Evolutionary conservation across 257 asterid genomes (phyloP).

Genomic region (Nicotiana benthamiana): DNA sequence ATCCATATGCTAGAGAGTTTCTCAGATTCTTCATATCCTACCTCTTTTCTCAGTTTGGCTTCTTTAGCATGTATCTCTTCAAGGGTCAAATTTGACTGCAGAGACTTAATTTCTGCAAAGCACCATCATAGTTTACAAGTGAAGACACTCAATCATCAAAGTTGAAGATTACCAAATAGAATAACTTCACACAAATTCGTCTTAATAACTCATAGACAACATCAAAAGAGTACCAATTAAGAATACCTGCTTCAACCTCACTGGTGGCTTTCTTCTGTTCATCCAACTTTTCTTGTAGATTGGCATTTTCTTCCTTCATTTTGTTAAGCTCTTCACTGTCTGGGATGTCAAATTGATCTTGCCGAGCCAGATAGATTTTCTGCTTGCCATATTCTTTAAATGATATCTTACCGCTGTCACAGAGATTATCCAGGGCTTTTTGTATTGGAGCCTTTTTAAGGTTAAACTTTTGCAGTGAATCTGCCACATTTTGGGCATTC

Average conservation of each 20-base stretch:
- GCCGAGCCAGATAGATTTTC: slow-evolving; percentile 85
- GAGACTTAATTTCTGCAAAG: slow-evolving; percentile 62
- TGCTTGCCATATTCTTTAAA: slow-evolving; percentile 95
- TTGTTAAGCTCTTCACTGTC: slow-evolving; percentile 71
- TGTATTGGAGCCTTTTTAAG: slow-evolving; percentile 49
- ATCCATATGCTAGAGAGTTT: not conserved
- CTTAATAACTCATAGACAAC: not conserved
- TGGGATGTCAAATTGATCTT: slow-evolving; percentile 92
- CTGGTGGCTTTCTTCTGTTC: slow-evolving; percentile 50
- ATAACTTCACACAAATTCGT: not conserved
- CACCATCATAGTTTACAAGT: not conserved
- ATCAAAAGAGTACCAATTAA: not conserved
- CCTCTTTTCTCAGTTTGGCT: slow-evolving; percentile 62
- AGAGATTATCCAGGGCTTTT: slow-evolving; percentile 46
- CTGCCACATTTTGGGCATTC: slow-evolving; percentile 51
- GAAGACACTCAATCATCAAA: not conserved
- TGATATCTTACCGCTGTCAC: slow-evolving; percentile 42
- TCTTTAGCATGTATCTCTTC: slow-evolving; percentile 59
- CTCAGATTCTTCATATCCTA: slow-evolving; percentile 6
- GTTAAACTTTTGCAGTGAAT: slow-evolving; percentile 48
- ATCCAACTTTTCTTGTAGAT: slow-evolving; percentile 53
- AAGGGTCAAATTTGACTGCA: slow-evolving; percentile 76
- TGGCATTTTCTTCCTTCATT: slow-evolving; percentile 73
- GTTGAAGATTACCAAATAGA: not conserved
- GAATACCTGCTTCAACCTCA: slow-evolving; percentile 71